phyloP scores from a whole-genome alignment of 1,139 yeast genomes.

The Lodderomyces orthopsilosis region DNA sequence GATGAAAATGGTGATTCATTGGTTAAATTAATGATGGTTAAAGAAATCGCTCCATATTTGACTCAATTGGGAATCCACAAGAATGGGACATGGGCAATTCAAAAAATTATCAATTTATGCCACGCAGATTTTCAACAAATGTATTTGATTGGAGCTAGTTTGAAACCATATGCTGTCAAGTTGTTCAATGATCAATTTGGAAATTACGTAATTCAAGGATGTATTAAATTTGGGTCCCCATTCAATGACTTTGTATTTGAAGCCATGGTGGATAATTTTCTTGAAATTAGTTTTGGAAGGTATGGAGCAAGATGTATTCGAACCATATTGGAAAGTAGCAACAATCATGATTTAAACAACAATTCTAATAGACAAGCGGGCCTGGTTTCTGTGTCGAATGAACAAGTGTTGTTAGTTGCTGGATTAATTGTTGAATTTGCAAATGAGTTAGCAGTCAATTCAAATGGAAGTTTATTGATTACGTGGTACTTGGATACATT shows the following conservation, averaged over 20 bases:
- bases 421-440: constrained; percentile 77
- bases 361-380: constrained; percentile 9
- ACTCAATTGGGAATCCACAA: constrained; percentile 95
- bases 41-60: constrained; percentile 72
- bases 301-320: constrained; percentile 95
- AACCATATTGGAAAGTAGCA: constrained; percentile 78
- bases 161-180: constrained; percentile 81
- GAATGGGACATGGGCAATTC: constrained; percentile 99
- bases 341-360: constrained; percentile 15
- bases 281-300: constrained; percentile 82
- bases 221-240: constrained; percentile 83
- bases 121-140: constrained; percentile 67
- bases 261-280: constrained; percentile 72
- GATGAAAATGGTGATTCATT: constrained; percentile 38
- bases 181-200: constrained; percentile 95
- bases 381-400: constrained; percentile 32
- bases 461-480: constrained; percentile 83
- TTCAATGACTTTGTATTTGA: constrained; percentile 90
- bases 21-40: constrained; percentile 77
- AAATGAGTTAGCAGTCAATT: constrained; percentile 75
- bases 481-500: constrained; percentile 96
- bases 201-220: constrained; percentile 92
- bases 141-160: constrained; percentile 62
- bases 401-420: constrained; percentile 74
- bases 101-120: constrained; percentile 78